These are phyloP conservation scores for Cladosporium oxysporum DNA, from an alignment of 2,329 filamentous ascomycete species.

Conservation along the genomic window DNA sequence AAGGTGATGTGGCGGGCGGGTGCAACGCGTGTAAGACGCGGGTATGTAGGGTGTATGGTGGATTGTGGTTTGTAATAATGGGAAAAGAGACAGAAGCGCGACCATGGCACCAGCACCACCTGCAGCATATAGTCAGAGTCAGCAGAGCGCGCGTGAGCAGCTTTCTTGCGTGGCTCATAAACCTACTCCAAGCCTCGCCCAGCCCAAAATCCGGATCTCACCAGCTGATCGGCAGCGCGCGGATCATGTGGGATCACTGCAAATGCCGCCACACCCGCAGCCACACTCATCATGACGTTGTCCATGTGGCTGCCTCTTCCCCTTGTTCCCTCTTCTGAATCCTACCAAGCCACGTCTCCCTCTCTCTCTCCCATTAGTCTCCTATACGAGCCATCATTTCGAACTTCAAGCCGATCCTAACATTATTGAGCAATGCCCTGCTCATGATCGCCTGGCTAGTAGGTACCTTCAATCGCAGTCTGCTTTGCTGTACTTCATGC, in stretches of 20 bases:
- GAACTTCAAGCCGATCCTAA: background rate
- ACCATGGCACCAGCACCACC: background rate
- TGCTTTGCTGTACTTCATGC: background rate
- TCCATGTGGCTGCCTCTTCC: background rate
- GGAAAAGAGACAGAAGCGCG: background rate
- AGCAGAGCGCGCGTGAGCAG: background rate
- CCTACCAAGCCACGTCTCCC: background rate
- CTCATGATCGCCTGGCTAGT: background rate
- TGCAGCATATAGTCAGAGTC: background rate
- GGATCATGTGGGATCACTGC: background rate
- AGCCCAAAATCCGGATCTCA: background rate
- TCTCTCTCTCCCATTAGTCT: background rate
- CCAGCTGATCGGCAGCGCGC: slow-evolving; percentile 1
- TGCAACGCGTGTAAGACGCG: background rate
- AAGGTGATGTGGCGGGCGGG: background rate
- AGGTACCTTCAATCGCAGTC: background rate
- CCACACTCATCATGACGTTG: slow-evolving; percentile 1
- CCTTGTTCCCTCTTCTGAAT: background rate
- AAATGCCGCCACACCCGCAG: background rate
- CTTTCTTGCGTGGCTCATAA: background rate
- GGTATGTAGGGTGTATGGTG: background rate
- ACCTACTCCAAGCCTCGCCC: slow-evolving; percentile 5
- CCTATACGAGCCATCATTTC: background rate
- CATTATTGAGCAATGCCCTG: background rate
- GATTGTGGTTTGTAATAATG: background rate